A percentile compares a stretch with the other conserved stretches of the same genome.
These are phyloP conservation scores for Gliomastix tumulicola DNA, from an alignment of 2,329 filamentous ascomycete species.

Conservation along the genomic window DNA sequence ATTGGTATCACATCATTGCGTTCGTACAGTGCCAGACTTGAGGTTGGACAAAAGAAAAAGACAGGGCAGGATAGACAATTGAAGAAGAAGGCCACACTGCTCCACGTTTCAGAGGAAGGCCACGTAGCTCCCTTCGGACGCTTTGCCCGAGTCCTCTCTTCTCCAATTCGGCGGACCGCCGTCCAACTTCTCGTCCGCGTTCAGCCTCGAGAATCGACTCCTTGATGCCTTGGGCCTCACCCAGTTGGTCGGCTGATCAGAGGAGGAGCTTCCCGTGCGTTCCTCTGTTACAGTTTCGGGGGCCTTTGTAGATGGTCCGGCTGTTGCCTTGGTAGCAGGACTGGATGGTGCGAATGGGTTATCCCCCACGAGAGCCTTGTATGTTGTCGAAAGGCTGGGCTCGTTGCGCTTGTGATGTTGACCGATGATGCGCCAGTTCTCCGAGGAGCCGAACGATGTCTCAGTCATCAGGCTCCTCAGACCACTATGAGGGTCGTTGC, in stretches of 20 bases:
- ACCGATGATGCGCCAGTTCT: slow-evolving; percentile 25
- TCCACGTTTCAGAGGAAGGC: slow-evolving; percentile 17
- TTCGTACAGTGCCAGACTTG: no score
- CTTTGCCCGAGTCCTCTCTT: slow-evolving; percentile 10
- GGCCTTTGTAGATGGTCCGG: no score
- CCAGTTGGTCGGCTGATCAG: no score
- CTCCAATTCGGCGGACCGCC: slow-evolving; percentile 5
- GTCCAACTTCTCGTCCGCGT: slow-evolving; percentile 2
- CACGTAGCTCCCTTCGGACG: slow-evolving; percentile 15
- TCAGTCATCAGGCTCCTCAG: slow-evolving; percentile 15
- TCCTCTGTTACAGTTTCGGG: no score
- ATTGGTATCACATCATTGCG: no score
- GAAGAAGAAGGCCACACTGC: no score
- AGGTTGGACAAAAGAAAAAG: background rate
- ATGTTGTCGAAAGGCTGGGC: slow-evolving; percentile 18
- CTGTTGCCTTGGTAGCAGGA: no score
- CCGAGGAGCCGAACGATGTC: slow-evolving; percentile 23
- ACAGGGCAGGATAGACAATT: background rate
- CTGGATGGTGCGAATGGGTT: slow-evolving; percentile 30
- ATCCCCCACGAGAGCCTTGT: slow-evolving; percentile 23
- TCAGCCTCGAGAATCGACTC: slow-evolving; percentile 5
- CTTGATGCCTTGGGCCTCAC: no score
- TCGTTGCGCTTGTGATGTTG: slow-evolving; percentile 11
- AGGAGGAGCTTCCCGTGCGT: no score
- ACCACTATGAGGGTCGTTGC: background rate